Percentiles rank a stretch among this genome's conserved stretches.
These are phyloP conservation scores for Oryza officinalis DNA, from an alignment of 176 grass and related monocot species.

Conservation along the genomic window DNA sequence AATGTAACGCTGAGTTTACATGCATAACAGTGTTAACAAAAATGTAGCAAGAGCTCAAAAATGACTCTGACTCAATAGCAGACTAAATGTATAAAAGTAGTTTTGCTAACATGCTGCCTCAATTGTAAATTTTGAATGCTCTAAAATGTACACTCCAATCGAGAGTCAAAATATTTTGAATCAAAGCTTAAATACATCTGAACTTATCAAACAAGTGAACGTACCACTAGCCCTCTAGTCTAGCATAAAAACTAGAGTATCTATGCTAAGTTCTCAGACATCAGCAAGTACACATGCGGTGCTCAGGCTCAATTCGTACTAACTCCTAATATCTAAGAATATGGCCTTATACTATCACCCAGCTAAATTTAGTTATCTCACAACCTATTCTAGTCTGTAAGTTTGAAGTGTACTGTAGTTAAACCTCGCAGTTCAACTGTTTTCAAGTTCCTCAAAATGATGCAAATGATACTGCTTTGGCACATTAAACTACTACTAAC, in stretches of 20 bases:
- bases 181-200: neutral
- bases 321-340: neutral
- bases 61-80: neutral
- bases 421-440: slow-evolving; percentile 1
- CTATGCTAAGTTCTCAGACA: neutral
- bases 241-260: neutral
- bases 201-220: neutral
- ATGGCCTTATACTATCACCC: neutral
- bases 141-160: neutral
- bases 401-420: neutral
- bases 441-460: slow-evolving; percentile 2
- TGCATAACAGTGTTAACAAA: neutral
- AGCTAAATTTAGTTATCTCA: neutral
- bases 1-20: neutral
- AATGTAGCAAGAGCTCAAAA: neutral
- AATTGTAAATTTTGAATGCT: neutral
- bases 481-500: slow-evolving; percentile 19
- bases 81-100: neutral
- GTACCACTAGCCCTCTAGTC: neutral
- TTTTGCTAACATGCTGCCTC: neutral
- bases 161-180: neutral
- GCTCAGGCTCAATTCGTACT: neutral
- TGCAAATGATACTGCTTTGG: neutral
- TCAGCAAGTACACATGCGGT: neutral
- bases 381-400: neutral